phyloP scores from a whole-genome alignment of 2,329 filamentous ascomycete species.

The Diaporthe humulicola region DNA sequence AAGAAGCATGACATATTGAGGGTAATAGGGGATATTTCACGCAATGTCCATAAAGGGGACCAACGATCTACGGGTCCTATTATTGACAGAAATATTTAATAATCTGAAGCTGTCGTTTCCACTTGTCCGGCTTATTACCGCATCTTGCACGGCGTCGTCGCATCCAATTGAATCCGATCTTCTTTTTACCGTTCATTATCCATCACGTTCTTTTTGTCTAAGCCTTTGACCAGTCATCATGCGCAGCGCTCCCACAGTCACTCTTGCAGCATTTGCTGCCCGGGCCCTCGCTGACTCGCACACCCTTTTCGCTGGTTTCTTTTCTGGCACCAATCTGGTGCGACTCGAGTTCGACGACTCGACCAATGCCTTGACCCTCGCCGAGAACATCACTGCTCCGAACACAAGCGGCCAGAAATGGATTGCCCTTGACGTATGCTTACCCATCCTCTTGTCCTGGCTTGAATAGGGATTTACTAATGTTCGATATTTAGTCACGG shows the following conservation, averaged over 20 bases:
- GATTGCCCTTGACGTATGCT: conserved; percentile 45
- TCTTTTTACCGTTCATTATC: not conserved
- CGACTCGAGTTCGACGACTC: conserved; percentile 51
- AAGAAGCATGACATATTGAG: not conserved
- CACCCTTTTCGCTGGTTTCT: conserved; percentile 28
- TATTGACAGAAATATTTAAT: not conserved
- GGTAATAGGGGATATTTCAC: not conserved
- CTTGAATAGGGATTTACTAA: conserved; percentile 31
- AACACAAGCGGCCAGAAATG: conserved; percentile 39
- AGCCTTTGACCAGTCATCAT: not conserved
- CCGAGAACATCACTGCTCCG: conserved; percentile 43
- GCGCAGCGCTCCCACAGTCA: not conserved
- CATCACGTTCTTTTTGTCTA: not conserved
- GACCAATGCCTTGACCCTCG: conserved; percentile 42
- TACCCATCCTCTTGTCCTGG: not conserved
- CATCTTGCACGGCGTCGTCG: not conserved
- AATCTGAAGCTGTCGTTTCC: not conserved
- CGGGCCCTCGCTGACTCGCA: conserved; percentile 24
- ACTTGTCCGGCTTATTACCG: not conserved
- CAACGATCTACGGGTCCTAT: not conserved
- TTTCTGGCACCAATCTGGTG: conserved; percentile 21
- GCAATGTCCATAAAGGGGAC: not conserved
- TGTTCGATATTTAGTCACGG: not conserved
- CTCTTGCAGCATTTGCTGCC: conserved; percentile 16
- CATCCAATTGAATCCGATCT: not conserved